Evolutionary conservation across 208 protist genomes (phyloP), one percentile per base, ranked within the genome.

Genomic region (Leishmania lainsoni): DNA sequence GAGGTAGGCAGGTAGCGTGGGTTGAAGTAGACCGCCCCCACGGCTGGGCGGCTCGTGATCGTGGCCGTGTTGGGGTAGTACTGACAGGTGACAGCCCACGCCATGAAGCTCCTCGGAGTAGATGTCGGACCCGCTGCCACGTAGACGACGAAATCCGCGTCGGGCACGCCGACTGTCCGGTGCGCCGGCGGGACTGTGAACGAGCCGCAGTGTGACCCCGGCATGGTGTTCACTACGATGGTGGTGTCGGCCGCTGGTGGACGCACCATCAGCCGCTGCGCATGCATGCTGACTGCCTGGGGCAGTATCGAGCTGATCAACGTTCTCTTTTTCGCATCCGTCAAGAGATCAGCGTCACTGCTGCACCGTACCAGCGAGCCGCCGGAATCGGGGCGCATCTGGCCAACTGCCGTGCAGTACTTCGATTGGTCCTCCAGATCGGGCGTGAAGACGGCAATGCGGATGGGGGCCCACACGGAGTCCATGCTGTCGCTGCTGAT

Each of bases 121-220:
- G 22, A 74, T 22, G 82, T 87, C 9, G 89, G 88, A 0, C 71
- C 90, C 5, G 92, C 80, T 10, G 89, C 75, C 8, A 95, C 85
- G 86, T 95, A 96, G 29, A 97, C 32, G 29, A 95, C 66, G 39
- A 93, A 92, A 79, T 97, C 92, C 0, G 79, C 75, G 56, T 86
- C 81, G 1, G 71, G 35, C 32, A 94, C 89, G 10, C 91, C 92
- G 5, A 58, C 76, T 5, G 74, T 92, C 26, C 71, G 45, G 83
- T 95, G 89, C 0, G 63, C 52, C 1, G 39, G 29, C 9, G 93
- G 92, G 17, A 97, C 74, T 1, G 86, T 91, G 82, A 83, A 83
- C 52, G 75, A 49, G 80, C 80, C 66, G 20, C 73, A 83, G 71
- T 78, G 63, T 1, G 12, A 10, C n/a, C 79, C 79, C 6, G 66